Conservation (phyloP, 2,329 filamentous ascomycete genomes). For the Ophiostoma ips region DNA sequence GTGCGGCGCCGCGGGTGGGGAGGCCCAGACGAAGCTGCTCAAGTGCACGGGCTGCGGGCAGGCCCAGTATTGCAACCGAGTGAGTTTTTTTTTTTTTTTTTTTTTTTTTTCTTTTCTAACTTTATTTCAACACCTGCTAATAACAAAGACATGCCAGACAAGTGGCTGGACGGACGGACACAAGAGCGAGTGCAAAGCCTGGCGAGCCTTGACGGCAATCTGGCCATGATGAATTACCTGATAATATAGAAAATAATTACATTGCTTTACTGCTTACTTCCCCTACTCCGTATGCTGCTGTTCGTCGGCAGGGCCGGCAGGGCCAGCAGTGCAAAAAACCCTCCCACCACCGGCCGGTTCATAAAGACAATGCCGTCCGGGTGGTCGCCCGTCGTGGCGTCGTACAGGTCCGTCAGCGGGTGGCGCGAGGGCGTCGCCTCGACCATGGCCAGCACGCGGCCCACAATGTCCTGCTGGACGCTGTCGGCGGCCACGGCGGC, state of each 20-base stretch:
- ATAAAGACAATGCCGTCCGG: constrained; percentile 48
- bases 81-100: constrained; percentile 10
- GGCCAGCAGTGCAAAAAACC: constrained; percentile 66
- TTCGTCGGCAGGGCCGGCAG: no score
- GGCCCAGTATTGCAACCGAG: constrained; percentile 33
- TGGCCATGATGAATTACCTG: constrained; percentile 17
- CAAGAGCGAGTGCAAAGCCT: constrained; percentile 30
- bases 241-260: no score
- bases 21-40: constrained; percentile 16
- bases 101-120: neutral
- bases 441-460: constrained; percentile 58
- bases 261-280: no score
- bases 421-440: constrained; percentile 57
- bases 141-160: constrained; percentile 27
- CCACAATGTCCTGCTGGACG: constrained; percentile 52
- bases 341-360: constrained; percentile 66
- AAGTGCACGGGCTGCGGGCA: constrained; percentile 30
- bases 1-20: neutral
- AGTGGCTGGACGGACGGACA: constrained; percentile 30
- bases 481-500: constrained; percentile 55
- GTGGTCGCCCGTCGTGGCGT: constrained; percentile 54
- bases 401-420: constrained; percentile 65
- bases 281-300: no score
- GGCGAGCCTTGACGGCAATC: constrained; percentile 25
- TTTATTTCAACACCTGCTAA: neutral